Base-by-base conservation (phyloP, 176 grass and related monocot species). In the Thinopyrum elongatum region DNA sequence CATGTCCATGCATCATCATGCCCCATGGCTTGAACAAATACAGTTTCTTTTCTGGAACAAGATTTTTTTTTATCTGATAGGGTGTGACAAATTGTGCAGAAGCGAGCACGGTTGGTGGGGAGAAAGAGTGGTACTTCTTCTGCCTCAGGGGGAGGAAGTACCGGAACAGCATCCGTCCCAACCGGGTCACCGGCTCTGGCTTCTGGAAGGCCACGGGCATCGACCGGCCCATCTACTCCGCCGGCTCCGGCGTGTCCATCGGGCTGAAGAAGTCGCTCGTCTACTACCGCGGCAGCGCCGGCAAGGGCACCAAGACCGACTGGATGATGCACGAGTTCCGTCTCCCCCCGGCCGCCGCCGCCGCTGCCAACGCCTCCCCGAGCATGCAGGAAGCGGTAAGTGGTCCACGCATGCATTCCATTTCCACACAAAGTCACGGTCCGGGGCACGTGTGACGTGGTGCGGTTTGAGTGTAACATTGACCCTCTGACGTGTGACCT, bases 261-360 rank as follows among this genome's bases (percentile, higher is more conserved):
- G 95, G 95, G 33, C 89, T 98, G 11, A 98, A 98, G 82, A 98
- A 98, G 51, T 98, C 95, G 53, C 86, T 98, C 22, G 95, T 98
- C 34, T 98, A 95, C 83, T 98, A 98, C 70, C 80, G 87, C 30
- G 95, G 95, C 76, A 93, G 91, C 78, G 95, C 95, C 57, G 95
- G 95, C 57, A 98, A 92, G 53, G 95, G 95, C 36, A 93, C 90
- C 59, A 98, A 98, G 63, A 98, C 95, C 3, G 91, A 98, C 79
- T 98, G 95, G 95, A 98, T 95, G 95, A 98, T 98, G 95, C 95
- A 98, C 73, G 95, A 98, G 78, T 98, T 95, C 81, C 95, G 95
- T 58, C 92, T 98, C 7, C 95, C 95, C 2, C 89, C 95, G 29
- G 64, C 70, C 14, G 6, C 35, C 44, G 59, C 57, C 17, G 16